phyloP scores from a whole-genome alignment of 1,284 basidiomycete species.

The Erythrobasidium hasegawianum region DNA sequence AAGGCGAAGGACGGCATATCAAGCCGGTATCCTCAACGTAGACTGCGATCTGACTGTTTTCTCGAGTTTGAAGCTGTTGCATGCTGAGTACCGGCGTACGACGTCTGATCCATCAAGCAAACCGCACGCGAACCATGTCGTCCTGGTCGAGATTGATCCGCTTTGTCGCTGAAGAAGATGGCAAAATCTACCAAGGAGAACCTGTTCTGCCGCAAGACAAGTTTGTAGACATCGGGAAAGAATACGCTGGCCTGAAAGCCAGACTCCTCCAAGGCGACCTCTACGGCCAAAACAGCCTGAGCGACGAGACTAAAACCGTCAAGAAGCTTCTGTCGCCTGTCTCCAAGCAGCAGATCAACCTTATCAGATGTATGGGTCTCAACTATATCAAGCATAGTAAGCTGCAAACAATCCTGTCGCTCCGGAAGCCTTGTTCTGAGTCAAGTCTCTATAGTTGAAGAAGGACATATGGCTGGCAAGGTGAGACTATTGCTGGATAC shows the following conservation, averaged over 20 bases:
- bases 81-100: too few relatives aligned
- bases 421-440: neutral
- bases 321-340: conserved; percentile 33
- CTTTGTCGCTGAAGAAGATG: conserved; percentile 30
- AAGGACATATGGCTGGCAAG: conserved; percentile 32
- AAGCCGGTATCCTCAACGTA: too few relatives aligned
- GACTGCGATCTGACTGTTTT: too few relatives aligned
- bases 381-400: conserved; percentile 33
- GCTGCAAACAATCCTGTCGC: neutral
- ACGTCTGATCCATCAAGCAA: too few relatives aligned
- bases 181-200: conserved; percentile 33
- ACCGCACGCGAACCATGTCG: neutral
- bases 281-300: conserved; percentile 16
- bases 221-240: conserved; percentile 24
- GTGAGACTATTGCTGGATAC: neutral
- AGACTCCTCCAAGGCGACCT: conserved; percentile 24
- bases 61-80: too few relatives aligned
- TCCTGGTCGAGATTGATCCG: conserved; percentile 26
- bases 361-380: conserved; percentile 28
- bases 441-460: conserved; percentile 26
- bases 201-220: conserved; percentile 12
- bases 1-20: too few relatives aligned
- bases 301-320: conserved; percentile 23
- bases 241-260: conserved; percentile 24
- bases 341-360: conserved; percentile 28